phyloP scores from a whole-genome alignment of 352 stramenopile species.

The Pythium aristosporum region DNA sequence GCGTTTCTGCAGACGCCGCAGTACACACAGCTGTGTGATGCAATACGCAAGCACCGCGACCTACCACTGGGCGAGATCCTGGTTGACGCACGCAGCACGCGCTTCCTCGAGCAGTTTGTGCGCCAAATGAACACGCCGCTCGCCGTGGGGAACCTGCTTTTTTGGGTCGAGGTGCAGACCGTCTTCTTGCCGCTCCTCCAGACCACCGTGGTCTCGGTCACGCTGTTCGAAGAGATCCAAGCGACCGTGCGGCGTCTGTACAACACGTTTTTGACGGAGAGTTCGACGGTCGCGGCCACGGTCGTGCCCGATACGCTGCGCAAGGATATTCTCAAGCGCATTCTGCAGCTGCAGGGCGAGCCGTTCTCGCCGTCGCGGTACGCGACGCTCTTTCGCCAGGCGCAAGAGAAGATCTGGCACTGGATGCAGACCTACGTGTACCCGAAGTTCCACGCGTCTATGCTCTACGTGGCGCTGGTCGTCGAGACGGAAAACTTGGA shows the following conservation, averaged over 20 bases:
- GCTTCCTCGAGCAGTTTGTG: constrained; percentile 56
- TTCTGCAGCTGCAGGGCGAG: constrained; percentile 71
- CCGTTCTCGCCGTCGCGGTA: constrained; percentile 73
- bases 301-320: constrained; percentile 49
- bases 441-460: constrained; percentile 54
- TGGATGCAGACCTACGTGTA: constrained; percentile 72
- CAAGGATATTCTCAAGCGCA: constrained; percentile 60
- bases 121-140: constrained; percentile 22
- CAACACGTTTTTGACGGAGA: constrained; percentile 60
- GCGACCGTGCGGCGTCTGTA: constrained; percentile 59
- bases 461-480: constrained; percentile 62
- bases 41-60: constrained; percentile 49
- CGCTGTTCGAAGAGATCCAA: constrained; percentile 75
- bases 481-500: constrained; percentile 74
- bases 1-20: constrained; percentile 45
- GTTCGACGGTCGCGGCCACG: constrained; percentile 29
- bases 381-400: constrained; percentile 62
- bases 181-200: constrained; percentile 66
- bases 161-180: constrained; percentile 79
- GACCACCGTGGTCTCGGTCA: constrained; percentile 58
- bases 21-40: constrained; percentile 55
- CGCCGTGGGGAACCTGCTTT: constrained; percentile 55
- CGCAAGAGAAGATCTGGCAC: constrained; percentile 69
- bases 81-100: constrained; percentile 50
- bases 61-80: constrained; percentile 66